These are phyloP conservation scores for Sclerotinia nivalis DNA, from an alignment of 2,329 filamentous ascomycete genomes.

Conservation along the genomic window DNA sequence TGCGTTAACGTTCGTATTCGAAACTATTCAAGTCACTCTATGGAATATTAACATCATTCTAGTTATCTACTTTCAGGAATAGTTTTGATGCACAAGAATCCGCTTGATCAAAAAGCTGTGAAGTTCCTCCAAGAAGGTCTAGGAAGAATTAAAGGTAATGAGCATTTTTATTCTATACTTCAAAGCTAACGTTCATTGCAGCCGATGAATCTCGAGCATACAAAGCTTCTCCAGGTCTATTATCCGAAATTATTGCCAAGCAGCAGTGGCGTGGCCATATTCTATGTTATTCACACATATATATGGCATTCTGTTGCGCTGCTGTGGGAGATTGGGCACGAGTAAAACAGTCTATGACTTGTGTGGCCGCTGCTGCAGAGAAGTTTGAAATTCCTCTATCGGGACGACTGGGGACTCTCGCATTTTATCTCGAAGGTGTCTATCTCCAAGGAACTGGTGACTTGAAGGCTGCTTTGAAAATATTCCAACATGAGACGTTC, in stretches of 20 bases:
- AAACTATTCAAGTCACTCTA: not conserved
- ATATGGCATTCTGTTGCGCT: slow-evolving; percentile 39
- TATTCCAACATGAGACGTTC: slow-evolving; percentile 66
- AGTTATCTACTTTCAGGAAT: slow-evolving; percentile 39
- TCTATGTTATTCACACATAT: slow-evolving; percentile 40
- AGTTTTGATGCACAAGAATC: slow-evolving; percentile 51
- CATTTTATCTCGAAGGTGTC: slow-evolving; percentile 68
- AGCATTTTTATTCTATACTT: not conserved
- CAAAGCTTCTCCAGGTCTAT: slow-evolving; percentile 34
- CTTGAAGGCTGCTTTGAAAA: slow-evolving; percentile 63
- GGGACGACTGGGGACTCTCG: slow-evolving; percentile 34
- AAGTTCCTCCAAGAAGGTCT: slow-evolving; percentile 60
- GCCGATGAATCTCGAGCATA: slow-evolving; percentile 20
- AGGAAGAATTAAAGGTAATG: slow-evolving; percentile 44
- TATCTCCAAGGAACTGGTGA: slow-evolving; percentile 77
- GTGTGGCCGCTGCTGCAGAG: slow-evolving; percentile 31
- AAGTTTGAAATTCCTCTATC: slow-evolving; percentile 32
- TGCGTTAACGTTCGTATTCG: slow-evolving; percentile 35
- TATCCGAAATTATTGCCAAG: slow-evolving; percentile 36
- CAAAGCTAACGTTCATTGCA: not conserved
- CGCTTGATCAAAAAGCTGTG: slow-evolving; percentile 56
- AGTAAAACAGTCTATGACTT: slow-evolving; percentile 34
- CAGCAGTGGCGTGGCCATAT: slow-evolving; percentile 38
- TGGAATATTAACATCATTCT: not conserved
- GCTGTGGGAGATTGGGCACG: slow-evolving; percentile 37